These are phyloP conservation scores for Pseudogymnoascus sp. DNA, from an alignment of 2,329 filamentous ascomycete genomes.

Conservation along the genomic window DNA sequence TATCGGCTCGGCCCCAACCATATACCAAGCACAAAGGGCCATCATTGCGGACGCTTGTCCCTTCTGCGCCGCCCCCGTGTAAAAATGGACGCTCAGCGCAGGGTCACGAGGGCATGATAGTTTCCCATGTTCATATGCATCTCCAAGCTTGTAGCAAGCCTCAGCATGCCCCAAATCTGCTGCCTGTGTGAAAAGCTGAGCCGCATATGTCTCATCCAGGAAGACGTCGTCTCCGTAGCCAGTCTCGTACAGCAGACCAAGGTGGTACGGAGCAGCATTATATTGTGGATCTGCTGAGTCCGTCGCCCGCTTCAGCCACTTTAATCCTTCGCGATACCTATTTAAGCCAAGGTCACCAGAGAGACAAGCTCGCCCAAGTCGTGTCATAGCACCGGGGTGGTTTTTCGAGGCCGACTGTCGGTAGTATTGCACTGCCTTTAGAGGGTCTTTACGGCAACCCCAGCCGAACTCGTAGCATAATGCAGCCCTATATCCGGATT, in stretches of 20 bases:
- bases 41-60: constrained; percentile 89
- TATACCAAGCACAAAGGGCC: constrained; percentile 97
- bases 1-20: constrained; percentile 86
- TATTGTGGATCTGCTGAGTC: constrained; percentile 88
- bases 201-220: constrained; percentile 80
- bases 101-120: constrained; percentile 84
- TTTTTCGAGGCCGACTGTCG: constrained; percentile 84
- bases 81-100: constrained; percentile 91
- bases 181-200: constrained; percentile 87
- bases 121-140: constrained; percentile 89
- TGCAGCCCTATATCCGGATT: constrained; percentile 86
- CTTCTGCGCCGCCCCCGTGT: constrained; percentile 80
- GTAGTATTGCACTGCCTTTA: constrained; percentile 90
- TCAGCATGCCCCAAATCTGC: constrained; percentile 85
- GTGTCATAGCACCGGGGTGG: constrained; percentile 89
- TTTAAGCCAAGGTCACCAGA: constrained; percentile 80
- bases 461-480: constrained; percentile 98
- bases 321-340: constrained; percentile 81
- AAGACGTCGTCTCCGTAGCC: constrained; percentile 95
- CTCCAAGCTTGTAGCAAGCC: constrained; percentile 81
- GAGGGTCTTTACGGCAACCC: constrained; percentile 82
- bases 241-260: constrained; percentile 78
- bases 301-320: constrained; percentile 89
- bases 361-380: constrained; percentile 82
- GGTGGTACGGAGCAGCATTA: constrained; percentile 84